Percentiles rank a stretch among this genome's conserved stretches.
Conservation (phyloP, 2,329 filamentous ascomycete species). For the Colletotrichum tofieldiae region DNA sequence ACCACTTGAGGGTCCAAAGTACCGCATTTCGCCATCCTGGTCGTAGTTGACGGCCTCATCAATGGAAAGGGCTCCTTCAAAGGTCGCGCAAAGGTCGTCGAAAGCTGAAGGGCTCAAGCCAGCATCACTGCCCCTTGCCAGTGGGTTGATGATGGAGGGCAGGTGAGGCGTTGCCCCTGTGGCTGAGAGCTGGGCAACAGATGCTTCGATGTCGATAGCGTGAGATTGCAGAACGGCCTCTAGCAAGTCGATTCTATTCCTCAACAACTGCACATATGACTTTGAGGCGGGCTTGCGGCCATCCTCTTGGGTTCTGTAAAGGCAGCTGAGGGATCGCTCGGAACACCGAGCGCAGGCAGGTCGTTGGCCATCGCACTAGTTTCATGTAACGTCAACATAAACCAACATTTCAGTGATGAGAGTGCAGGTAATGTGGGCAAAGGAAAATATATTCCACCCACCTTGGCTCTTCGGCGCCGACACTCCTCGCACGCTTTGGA, state of each 20-base stretch:
- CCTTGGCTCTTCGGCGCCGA: constrained; percentile 55
- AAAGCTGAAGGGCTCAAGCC: constrained; percentile 26
- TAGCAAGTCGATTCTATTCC: constrained; percentile 51
- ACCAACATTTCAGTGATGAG: no score
- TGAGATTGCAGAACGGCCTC: constrained; percentile 50
- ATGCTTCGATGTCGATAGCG: constrained; percentile 50
- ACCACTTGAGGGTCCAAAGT: constrained; percentile 56
- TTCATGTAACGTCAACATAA: constrained; percentile 19
- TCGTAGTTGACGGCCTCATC: constrained; percentile 56
- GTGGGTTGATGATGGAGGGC: constrained; percentile 20
- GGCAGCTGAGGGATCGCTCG: constrained; percentile 50
- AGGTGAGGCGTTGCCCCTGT: constrained; percentile 13
- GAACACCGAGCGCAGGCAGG: constrained; percentile 53
- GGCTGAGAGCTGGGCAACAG: constrained; percentile 44
- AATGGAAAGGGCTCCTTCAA: constrained; percentile 52
- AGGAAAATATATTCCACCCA: constrained; percentile 35
- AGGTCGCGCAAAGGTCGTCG: constrained; percentile 41
- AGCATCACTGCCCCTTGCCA: constrained; percentile 34
- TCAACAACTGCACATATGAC: constrained; percentile 54
- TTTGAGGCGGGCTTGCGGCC: constrained; percentile 54
- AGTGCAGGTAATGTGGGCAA: not conserved
- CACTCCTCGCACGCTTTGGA: constrained; percentile 55
- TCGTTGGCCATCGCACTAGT: constrained; percentile 52
- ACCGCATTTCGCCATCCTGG: constrained; percentile 52
- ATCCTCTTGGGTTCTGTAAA: constrained; percentile 51